A percentile compares a stretch with the other conserved stretches of the same genome.
Evolutionary conservation across 2,329 filamentous ascomycete genomes (phyloP).

Genomic region (Pseudogymnoascus sp.): DNA sequence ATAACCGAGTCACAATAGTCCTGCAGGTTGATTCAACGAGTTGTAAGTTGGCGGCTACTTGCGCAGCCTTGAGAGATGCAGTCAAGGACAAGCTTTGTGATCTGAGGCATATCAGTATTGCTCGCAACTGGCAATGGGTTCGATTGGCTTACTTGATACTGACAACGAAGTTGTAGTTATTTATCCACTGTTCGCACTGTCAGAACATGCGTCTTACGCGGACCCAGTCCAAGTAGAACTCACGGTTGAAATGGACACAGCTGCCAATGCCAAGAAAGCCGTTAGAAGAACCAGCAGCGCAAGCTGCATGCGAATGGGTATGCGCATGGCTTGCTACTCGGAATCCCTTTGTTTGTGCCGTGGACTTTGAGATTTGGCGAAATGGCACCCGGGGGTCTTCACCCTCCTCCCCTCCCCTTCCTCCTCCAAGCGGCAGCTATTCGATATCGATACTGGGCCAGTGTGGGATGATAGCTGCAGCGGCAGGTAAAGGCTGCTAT

Average conservation of each 20-base stretch:
- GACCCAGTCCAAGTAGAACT: constrained; percentile 38
- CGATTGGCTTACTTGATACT: constrained; percentile 36
- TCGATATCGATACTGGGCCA: not conserved
- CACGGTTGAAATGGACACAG: constrained; percentile 66
- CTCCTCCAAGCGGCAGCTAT: not conserved
- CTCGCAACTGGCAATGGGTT: not conserved
- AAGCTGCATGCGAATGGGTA: constrained; percentile 83
- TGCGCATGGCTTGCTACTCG: constrained; percentile 46
- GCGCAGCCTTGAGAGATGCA: constrained; percentile 77
- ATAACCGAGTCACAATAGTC: constrained; percentile 59
- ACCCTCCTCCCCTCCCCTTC: not conserved
- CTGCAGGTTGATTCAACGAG: constrained; percentile 68
- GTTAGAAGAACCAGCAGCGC: constrained; percentile 69
- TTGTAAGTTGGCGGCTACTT: constrained; percentile 69
- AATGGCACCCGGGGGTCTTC: not conserved
- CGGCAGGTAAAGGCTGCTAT: not conserved
- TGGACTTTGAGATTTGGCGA: not conserved
- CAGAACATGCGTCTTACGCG: not conserved
- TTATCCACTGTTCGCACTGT: constrained; percentile 39
- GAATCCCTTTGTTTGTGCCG: not conserved
- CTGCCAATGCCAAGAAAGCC: constrained; percentile 64
- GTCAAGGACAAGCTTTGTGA: constrained; percentile 62
- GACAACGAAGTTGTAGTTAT: constrained; percentile 54
- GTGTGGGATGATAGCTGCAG: not conserved
- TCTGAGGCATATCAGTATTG: constrained; percentile 24